phyloP scores from a whole-genome alignment of 805 yeast genomes.

The Priceomyces melissophilus region DNA sequence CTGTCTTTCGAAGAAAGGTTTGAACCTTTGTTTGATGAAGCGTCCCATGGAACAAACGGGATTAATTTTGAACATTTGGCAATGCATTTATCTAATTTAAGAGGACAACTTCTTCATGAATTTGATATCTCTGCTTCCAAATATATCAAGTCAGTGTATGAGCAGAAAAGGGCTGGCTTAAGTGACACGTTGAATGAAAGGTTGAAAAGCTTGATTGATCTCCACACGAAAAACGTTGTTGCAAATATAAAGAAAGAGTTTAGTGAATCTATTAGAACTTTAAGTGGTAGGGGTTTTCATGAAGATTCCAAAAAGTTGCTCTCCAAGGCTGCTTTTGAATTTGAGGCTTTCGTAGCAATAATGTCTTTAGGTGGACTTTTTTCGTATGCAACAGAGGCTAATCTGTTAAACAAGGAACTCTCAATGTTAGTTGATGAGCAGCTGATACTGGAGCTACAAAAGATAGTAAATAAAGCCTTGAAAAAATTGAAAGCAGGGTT shows the following conservation, averaged over 20 bases:
- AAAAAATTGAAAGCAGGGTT: conserved; percentile 47
- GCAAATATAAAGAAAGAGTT: conserved; percentile 10
- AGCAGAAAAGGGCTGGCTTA: conserved; percentile 55
- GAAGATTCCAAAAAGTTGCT: conserved; percentile 10
- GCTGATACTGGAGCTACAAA: conserved; percentile 31
- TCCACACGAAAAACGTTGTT: conserved; percentile 3
- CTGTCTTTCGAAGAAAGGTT: conserved; percentile 25
- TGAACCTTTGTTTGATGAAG: conserved; percentile 9
- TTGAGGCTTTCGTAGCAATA: conserved; percentile 11
- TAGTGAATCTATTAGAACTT: conserved; percentile 1
- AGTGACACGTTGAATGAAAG: conserved; percentile 33
- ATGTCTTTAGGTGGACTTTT: conserved; percentile 28
- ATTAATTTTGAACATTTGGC: conserved; percentile 50
- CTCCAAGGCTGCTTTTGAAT: conserved; percentile 7
- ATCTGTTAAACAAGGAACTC: conserved; percentile 32
- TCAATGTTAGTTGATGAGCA: conserved; percentile 36
- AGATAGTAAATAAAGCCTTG: conserved; percentile 31
- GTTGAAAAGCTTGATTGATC: conserved; percentile 35
- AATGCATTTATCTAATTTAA: conserved; percentile 38
- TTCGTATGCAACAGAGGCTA: conserved; percentile 17
- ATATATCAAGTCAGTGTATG: conserved; percentile 64
- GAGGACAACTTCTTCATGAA: conserved; percentile 42
- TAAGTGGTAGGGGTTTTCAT: conserved; percentile 6
- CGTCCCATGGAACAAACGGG: conserved; percentile 2
- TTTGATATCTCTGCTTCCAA: conserved; percentile 77